Conservation (phyloP, 257 asterid species). For the Henckelia pumila region DNA sequence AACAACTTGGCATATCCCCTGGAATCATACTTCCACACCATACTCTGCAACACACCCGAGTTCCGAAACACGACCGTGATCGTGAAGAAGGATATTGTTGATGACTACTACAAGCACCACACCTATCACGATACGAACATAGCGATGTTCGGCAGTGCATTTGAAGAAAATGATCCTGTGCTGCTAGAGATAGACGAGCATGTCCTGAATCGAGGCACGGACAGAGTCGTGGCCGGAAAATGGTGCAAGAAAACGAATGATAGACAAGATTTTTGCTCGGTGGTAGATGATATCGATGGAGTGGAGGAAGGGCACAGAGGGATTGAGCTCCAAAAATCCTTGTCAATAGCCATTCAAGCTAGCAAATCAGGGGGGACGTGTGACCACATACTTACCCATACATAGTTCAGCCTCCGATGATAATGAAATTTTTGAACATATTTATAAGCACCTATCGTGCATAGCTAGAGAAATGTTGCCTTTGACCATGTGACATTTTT, state of each 20-base stretch:
- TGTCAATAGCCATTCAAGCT: conserved; percentile 26
- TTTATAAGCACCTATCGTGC: too few relatives aligned
- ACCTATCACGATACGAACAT: too few relatives aligned
- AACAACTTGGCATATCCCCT: conserved; percentile 49
- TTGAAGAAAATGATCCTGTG: conserved; percentile 28
- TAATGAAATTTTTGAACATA: neutral
- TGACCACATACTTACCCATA: conserved; percentile 22
- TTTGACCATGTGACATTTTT: too few relatives aligned
- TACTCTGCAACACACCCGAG: conserved; percentile 51
- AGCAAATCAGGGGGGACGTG: conserved; percentile 14
- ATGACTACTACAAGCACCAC: neutral
- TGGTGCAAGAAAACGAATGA: conserved; percentile 40
- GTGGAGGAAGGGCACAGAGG: conserved; percentile 37
- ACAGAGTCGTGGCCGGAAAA: conserved; percentile 36
- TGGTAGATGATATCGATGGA: conserved; percentile 39
- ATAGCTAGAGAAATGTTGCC: too few relatives aligned
- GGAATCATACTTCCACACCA: conserved; percentile 53
- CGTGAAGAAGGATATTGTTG: conserved; percentile 6
- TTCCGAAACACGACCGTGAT: conserved; percentile 39
- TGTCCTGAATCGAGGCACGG: conserved; percentile 31
- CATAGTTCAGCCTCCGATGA: conserved; percentile 14
- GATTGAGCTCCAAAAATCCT: conserved; percentile 23
- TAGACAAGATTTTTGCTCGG: conserved; percentile 26
- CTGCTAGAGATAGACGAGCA: conserved; percentile 40
- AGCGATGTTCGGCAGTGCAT: conserved; percentile 38